Conservation (phyloP, 2,329 filamentous ascomycete genomes). For the Botrytis tulipae region DNA sequence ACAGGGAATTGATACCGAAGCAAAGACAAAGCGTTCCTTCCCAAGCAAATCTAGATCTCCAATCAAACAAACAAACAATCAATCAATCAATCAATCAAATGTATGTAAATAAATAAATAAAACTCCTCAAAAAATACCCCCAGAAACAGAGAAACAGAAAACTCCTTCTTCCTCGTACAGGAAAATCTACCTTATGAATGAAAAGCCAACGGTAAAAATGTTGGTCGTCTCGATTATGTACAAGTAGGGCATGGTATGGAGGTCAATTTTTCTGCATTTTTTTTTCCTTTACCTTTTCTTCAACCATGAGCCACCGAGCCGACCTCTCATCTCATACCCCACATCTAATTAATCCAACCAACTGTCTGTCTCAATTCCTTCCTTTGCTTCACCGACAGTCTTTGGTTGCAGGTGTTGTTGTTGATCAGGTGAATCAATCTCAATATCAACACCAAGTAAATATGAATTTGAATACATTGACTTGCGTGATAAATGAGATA, state of each 20-base stretch:
- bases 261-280: not conserved
- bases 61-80: not conserved
- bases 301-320: not conserved
- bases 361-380: not conserved
- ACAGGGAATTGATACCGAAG: not conserved
- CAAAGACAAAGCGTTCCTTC: not conserved
- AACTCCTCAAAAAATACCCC: not conserved
- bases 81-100: not conserved
- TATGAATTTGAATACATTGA: not conserved
- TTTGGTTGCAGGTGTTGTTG: not conserved
- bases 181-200: not conserved
- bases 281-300: not conserved
- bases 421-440: not conserved
- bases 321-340: not conserved
- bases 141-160: not conserved
- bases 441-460: too few relatives aligned
- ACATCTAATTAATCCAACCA: not conserved
- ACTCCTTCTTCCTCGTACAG: not conserved
- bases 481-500: not conserved
- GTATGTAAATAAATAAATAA: not conserved
- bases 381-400: not conserved
- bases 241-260: not conserved
- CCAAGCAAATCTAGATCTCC: not conserved
- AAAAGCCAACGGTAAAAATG: not conserved
- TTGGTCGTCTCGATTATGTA: not conserved